Evolutionary conservation across 306 rosid species (phyloP), one percentile per base, ranked within the genome.

Genomic region (Clitoria ternatea): DNA sequence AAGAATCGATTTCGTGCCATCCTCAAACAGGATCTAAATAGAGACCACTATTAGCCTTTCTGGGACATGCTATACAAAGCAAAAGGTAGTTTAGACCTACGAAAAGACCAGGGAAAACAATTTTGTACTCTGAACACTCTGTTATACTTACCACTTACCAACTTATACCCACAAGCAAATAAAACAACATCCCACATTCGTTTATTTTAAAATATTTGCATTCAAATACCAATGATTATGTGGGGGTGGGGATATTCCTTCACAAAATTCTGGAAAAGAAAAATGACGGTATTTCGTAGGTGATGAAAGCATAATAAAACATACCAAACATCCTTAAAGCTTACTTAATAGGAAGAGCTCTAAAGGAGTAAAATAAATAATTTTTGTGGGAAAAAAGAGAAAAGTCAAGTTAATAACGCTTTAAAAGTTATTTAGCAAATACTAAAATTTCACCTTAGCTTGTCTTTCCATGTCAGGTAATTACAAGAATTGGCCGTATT

Each of bases 391-490:
- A 17, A 30, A 12, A 65, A 43, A 71, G 19, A 43, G 12, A 45
- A 56, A 65, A 55, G 3, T 12, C 66, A 27, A 64, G 26, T 20
- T 7, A 6, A 35, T 10, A 33, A 18, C 9, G 45, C 40, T 30
- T 61, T 40, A 39, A 35, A 22, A 22, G 11, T 10, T 11, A 37
- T 39, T 7, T 45, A 23, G 66, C 32, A 9, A 17, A 26, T 35
- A 27, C 54, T 7, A 66, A 47, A 63, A 57, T 32, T 32, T 78
- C 69, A 80, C 19, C 14, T 50, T 36, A 69, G 19, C 56, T 62
- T 74, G 78, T 77, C 81, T 44, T 77, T 79, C 87, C 85, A 79
- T 75, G 78, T 27, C 72, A 68, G 43, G 76, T 79, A 79, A 83
- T 82, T 80, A 70, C 68, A 70, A 23, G 68, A 64, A 69, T 78